These are phyloP conservation scores for Leccinum fuscescens DNA, from an alignment of 1,284 basidiomycete species.

Conservation along the genomic window DNA sequence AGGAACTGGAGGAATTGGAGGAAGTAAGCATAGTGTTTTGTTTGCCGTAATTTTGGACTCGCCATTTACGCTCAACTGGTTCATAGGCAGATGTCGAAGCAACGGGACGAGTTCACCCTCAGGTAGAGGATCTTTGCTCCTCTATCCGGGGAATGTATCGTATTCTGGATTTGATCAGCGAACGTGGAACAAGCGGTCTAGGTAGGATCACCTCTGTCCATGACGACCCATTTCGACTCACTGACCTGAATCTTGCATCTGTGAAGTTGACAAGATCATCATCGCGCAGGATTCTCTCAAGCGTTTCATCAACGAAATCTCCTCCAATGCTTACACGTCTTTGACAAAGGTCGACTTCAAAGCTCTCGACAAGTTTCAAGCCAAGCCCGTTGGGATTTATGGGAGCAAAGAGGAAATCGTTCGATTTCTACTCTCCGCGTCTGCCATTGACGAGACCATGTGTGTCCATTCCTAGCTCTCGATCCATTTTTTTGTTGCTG, in stretches of 20 bases:
- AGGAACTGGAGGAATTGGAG: constrained; percentile 5
- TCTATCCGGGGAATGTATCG: constrained; percentile 46
- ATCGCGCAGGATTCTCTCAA: constrained; percentile 50
- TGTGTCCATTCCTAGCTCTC: constrained; percentile 22
- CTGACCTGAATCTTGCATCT: constrained; percentile 3
- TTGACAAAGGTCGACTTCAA: constrained; percentile 55
- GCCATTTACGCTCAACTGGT: not conserved
- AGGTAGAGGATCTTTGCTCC: constrained; percentile 29
- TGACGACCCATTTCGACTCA: not conserved
- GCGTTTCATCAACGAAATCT: constrained; percentile 44
- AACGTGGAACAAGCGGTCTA: constrained; percentile 49
- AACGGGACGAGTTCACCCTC: not conserved
- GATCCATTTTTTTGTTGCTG: not conserved
- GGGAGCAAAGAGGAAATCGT: constrained; percentile 51
- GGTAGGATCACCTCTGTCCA: constrained; percentile 34
- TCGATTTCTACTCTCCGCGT: constrained; percentile 39
- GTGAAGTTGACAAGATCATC: constrained; percentile 57
- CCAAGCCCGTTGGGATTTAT: constrained; percentile 55
- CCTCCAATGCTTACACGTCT: constrained; percentile 48
- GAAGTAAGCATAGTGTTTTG: constrained; percentile 4
- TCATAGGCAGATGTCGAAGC: constrained; percentile 17
- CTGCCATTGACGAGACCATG: constrained; percentile 38
- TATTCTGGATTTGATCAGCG: constrained; percentile 54
- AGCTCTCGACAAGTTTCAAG: constrained; percentile 40
- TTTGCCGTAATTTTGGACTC: not conserved